A percentile compares a stretch with the other conserved stretches of the same genome.
Evolutionary conservation across 768 basidiomycete species (phyloP).

Genomic region (Astraeus odoratus): DNA sequence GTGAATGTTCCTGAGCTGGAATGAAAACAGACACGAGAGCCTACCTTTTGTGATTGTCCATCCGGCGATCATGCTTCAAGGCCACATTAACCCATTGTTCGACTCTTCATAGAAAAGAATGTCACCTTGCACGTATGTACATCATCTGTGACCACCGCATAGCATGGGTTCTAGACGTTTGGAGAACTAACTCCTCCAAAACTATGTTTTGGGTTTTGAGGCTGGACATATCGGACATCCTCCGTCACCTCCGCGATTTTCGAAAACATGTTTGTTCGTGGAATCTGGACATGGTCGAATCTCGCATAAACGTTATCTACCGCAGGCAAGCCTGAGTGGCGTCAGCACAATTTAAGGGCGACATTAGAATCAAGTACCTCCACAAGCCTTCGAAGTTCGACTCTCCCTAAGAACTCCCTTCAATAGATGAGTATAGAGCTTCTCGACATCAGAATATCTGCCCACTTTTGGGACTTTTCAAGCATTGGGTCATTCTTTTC

Average conservation of each 20-base stretch:
- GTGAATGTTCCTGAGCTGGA: background rate
- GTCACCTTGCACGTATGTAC: slow-evolving; percentile 59
- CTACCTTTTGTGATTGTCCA: slow-evolving; percentile 63
- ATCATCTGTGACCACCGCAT: slow-evolving; percentile 52
- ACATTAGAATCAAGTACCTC: slow-evolving; percentile 26
- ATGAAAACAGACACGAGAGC: background rate
- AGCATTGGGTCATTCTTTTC: slow-evolving; percentile 48
- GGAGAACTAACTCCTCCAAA: slow-evolving; percentile 58
- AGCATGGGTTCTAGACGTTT: background rate
- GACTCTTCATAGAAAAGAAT: background rate
- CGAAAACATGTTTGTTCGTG: slow-evolving; percentile 66
- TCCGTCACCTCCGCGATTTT: slow-evolving; percentile 65
- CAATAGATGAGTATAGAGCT: background rate
- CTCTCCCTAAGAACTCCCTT: slow-evolving; percentile 53
- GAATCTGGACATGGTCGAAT: slow-evolving; percentile 60
- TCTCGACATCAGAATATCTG: background rate
- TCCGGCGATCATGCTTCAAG: slow-evolving; percentile 57
- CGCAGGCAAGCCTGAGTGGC: slow-evolving; percentile 48
- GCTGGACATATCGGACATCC: slow-evolving; percentile 56
- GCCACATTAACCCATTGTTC: background rate
- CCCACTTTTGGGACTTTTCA: slow-evolving; percentile 50
- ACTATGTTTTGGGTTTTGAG: slow-evolving; percentile 67
- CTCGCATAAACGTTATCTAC: slow-evolving; percentile 65
- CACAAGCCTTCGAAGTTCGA: slow-evolving; percentile 33
- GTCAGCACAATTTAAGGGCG: too few species aligned